Percentiles rank a stretch among this genome's conserved stretches.
phyloP scores from a whole-genome alignment of 2,329 filamentous ascomycete genomes.

The Fusarium austroafricanum region DNA sequence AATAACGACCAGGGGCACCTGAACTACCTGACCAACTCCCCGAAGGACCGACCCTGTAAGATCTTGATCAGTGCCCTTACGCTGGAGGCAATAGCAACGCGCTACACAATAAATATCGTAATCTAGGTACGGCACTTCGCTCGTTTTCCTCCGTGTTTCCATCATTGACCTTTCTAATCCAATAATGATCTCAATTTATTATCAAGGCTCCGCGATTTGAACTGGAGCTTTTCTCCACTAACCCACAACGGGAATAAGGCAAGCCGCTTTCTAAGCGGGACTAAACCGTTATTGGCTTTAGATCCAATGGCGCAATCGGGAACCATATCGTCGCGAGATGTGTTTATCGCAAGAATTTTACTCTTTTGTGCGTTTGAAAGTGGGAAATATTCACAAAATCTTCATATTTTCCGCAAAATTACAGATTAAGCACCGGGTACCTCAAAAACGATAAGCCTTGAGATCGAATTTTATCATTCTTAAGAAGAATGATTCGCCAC shows the following conservation, averaged over 20 bases:
- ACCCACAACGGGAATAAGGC: constrained; percentile 16
- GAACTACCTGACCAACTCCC: constrained; percentile 26
- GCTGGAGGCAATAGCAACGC: background rate
- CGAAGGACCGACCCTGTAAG: constrained; percentile 17
- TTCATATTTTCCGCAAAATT: background rate
- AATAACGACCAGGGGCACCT: background rate
- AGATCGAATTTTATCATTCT: background rate
- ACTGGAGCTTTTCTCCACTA: constrained; percentile 18
- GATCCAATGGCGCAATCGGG: constrained; percentile 44
- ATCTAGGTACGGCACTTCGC: background rate
- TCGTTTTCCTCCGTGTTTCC: background rate
- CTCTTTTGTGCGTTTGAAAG: background rate
- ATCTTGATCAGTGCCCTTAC: background rate
- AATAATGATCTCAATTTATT: constrained; percentile 27
- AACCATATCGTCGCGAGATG: constrained; percentile 38
- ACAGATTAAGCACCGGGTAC: too few species aligned
- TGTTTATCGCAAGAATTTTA: constrained; percentile 7
- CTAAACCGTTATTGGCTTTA: background rate
- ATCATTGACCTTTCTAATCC: constrained; percentile 20
- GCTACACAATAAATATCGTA: background rate
- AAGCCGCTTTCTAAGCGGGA: constrained; percentile 17
- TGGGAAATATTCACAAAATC: background rate
- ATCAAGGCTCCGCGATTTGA: constrained; percentile 12
- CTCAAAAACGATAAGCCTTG: background rate
- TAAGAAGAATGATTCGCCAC: constrained; percentile 3